Percentiles rank a stretch among this genome's conserved stretches.
These are phyloP conservation scores for Epichloe coenophiala DNA, from an alignment of 2,329 filamentous ascomycete species.

Conservation along the genomic window DNA sequence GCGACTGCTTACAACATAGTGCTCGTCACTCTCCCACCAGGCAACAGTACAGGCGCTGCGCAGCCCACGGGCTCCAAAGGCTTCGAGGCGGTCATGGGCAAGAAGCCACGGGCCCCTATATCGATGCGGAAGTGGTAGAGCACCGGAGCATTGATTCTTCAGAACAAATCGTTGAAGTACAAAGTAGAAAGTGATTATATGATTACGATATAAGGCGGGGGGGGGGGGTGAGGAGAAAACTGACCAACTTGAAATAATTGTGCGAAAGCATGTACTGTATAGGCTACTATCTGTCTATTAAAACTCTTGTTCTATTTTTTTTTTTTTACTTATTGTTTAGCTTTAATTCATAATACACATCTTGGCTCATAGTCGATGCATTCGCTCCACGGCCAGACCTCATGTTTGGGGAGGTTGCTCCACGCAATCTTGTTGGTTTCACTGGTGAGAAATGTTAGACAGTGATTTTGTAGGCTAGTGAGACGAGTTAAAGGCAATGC, in stretches of 20 bases:
- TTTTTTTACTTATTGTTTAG: background rate
- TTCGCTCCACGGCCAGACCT: too few relatives aligned
- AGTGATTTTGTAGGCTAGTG: too few relatives aligned
- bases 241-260: background rate
- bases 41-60: background rate
- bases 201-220: background rate
- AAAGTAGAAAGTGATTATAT: background rate
- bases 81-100: background rate
- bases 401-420: too few relatives aligned
- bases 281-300: background rate
- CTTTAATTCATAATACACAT: background rate
- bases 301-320: background rate
- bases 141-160: background rate
- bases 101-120: background rate
- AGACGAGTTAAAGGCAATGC: too few relatives aligned
- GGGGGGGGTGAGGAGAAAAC: background rate
- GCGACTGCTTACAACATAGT: constrained; percentile 24
- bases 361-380: too few relatives aligned
- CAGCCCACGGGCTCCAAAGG: background rate
- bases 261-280: constrained; percentile 1
- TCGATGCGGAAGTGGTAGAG: constrained; percentile 1
- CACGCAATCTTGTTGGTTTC: too few relatives aligned
- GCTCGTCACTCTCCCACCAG: constrained; percentile 15
- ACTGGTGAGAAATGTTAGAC: too few relatives aligned
- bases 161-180: background rate